Base-by-base conservation (phyloP, 441 rosid genomes). In the Corymbia citriodora region DNA sequence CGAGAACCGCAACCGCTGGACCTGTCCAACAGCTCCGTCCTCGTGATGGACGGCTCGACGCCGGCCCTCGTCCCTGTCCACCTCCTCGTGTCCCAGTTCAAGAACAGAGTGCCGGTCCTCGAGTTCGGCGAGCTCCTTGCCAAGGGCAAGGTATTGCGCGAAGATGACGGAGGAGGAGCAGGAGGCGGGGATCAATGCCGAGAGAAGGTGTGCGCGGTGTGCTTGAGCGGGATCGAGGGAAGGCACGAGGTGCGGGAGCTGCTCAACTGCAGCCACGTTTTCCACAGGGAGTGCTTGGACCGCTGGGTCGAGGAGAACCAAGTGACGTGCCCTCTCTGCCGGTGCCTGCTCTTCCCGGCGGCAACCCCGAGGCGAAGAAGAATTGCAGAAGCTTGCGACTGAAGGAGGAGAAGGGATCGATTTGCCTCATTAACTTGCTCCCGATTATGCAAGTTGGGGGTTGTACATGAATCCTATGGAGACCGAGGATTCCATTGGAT, bases 221-320 rank as follows among this genome's bases (percentile, higher is more conserved):
- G 94, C 91, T 89, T 93, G 88, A 91, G 87, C 50, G 52, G 55
- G 23, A 79, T 93, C 31, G 83, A 55, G 87, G 88, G 89, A 63
- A 52, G 40, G 36, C 89, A 93, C 27, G 89, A 92, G 57, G 89
- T 92, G 36, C 92, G 95, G 87, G 90, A 92, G 91, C 90, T 93
- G 12, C 87, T 89, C 70, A 93, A 91, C 89, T 93, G 95, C 57
- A n/a, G 13, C 50, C 94, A 94, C 90, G 90, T 91, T 68, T 94
- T 93, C 83, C 95, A 93, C 82, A 91, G 81, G 86, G 92, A 87
- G 53, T 94, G 93, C 91, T 59, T 94, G 53, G 95, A 93, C 72
- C 10, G 81, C 13, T 93, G 95, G 93, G 89, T 93, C 16, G 92
- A 93, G 85, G 90, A 83, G 88, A 93, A 92, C 45, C 90, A 89